Evolutionary conservation across 1,284 basidiomycete species (phyloP), one percentile per base, ranked within the genome.

Genomic region (Sporisorium scitamineum): DNA sequence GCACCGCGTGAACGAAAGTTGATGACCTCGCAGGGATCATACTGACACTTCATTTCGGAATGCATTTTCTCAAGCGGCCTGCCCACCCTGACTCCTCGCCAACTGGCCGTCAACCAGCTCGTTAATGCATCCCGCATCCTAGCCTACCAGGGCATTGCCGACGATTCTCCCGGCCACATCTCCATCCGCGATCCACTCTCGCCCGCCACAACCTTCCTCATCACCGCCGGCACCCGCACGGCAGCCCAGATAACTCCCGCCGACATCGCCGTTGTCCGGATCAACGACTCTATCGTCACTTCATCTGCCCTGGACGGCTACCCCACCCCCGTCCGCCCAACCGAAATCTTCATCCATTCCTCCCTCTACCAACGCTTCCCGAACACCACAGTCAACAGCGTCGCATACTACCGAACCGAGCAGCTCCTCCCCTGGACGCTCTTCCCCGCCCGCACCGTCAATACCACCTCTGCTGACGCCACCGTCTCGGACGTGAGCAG

Each of bases 101-200:
- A 75, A 45, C 63, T 75, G 22, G 73, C 73, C 3, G 69, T 71
- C 29, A 61, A 64, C 22, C 68, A 76, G 42, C 65, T 76, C n/a
- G 73, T 76, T 47, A 76, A 76, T 37, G 73, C 73, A 9, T 76
- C 73, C 14, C 73, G 73, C 51, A 76, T 76, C 34, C 63, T 76
- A 6, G 68, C 73, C 14, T 56, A 32, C 3, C 62, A 70, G 11
- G 64, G 68, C 16, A 63, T 76, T 31, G 73, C 73, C 29, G 73
- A 76, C 54, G 73, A 68, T 32, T 31, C 54, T n/a, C 42, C 52
- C 10, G 73, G 73, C 24, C 73, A 76, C 55, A 59, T 76, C 18
- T 70, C 68, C 1, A 37, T 76, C 7, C 73, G 73, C 26, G 73
- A 76, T 26, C 73, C 73, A 3, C 54, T 68, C 5, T 53, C 64